phyloP scores from a whole-genome alignment of 768 basidiomycete species.

The Russula emetica region DNA sequence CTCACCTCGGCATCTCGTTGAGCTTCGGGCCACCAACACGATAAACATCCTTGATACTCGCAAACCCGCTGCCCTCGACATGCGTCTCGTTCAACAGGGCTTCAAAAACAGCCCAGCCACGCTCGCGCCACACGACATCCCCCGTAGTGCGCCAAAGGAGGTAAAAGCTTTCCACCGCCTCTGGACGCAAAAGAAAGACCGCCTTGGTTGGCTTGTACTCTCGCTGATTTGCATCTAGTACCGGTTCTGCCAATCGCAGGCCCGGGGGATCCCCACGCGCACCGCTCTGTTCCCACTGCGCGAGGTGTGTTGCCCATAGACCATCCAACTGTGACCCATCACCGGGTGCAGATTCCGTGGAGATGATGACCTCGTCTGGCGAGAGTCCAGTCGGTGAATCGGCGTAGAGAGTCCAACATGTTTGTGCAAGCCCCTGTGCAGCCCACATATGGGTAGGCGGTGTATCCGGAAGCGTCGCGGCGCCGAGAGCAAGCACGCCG shows the following conservation, averaged over 20 bases:
- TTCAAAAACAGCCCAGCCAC: slow-evolving; percentile 67
- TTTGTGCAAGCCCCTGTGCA: slow-evolving; percentile 69
- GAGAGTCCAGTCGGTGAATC: slow-evolving; percentile 68
- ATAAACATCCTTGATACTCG: slow-evolving; percentile 51
- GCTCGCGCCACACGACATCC: slow-evolving; percentile 61
- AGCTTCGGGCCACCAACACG: slow-evolving; percentile 32
- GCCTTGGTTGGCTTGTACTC: slow-evolving; percentile 51
- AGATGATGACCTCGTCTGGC: slow-evolving; percentile 52
- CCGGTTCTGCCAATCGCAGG: neutral
- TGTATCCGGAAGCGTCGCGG: slow-evolving; percentile 53
- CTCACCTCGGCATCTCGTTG: slow-evolving; percentile 75
- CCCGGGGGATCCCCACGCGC: slow-evolving; percentile 19
- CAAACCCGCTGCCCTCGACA: slow-evolving; percentile 54
- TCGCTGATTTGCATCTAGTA: slow-evolving; percentile 21
- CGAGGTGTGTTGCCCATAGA: slow-evolving; percentile 22
- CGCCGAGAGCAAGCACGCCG: slow-evolving; percentile 70
- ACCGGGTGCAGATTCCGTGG: neutral
- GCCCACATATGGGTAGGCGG: slow-evolving; percentile 66
- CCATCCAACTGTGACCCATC: slow-evolving; percentile 16
- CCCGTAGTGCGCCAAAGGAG: slow-evolving; percentile 68
- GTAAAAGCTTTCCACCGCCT: slow-evolving; percentile 74
- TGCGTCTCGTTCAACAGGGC: slow-evolving; percentile 58
- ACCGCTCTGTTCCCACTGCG: slow-evolving; percentile 27
- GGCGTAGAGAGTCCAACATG: slow-evolving; percentile 68
- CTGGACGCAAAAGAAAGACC: slow-evolving; percentile 58